phyloP scores from a whole-genome alignment of 768 basidiomycete species.

The Tylopilus plumbeoviolaceoides region DNA sequence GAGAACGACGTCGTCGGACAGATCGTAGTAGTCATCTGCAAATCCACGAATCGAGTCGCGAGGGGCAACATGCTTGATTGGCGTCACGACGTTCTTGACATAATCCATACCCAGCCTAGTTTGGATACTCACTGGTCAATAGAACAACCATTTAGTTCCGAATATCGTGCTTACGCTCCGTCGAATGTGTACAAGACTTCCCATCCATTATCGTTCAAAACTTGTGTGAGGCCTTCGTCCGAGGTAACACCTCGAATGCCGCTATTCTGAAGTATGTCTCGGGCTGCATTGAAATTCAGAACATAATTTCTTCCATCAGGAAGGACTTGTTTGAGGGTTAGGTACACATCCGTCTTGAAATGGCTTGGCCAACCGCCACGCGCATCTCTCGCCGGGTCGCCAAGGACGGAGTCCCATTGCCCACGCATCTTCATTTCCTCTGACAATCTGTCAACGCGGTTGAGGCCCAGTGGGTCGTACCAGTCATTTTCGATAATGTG shows the following conservation, averaged over 20 bases:
- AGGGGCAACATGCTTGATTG: constrained; percentile 35
- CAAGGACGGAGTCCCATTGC: constrained; percentile 22
- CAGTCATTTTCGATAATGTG: constrained; percentile 36
- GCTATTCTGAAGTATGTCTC: constrained; percentile 11
- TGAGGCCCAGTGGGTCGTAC: constrained; percentile 36
- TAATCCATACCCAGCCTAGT: constrained; percentile 40
- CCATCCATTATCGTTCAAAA: constrained; percentile 34
- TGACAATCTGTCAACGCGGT: constrained; percentile 37
- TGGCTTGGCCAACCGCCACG: constrained; percentile 23
- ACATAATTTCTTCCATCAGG: constrained; percentile 13
- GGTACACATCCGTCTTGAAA: constrained; percentile 18
- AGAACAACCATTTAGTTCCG: not conserved
- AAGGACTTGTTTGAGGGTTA: constrained; percentile 16
- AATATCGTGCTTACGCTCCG: constrained; percentile 32
- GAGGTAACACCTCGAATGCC: constrained; percentile 16
- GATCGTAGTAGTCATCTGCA: constrained; percentile 35
- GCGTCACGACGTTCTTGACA: constrained; percentile 39
- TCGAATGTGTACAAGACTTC: constrained; percentile 36
- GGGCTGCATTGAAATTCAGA: constrained; percentile 23
- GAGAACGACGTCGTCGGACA: constrained; percentile 36
- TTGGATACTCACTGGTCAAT: constrained; percentile 7
- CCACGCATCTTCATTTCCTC: constrained; percentile 32
- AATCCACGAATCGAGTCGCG: constrained; percentile 36
- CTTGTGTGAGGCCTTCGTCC: constrained; percentile 28
- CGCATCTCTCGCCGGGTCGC: constrained; percentile 10